Base-by-base conservation (phyloP, 164 flowering plant genomes). In the Umbilicus rupestris region DNA sequence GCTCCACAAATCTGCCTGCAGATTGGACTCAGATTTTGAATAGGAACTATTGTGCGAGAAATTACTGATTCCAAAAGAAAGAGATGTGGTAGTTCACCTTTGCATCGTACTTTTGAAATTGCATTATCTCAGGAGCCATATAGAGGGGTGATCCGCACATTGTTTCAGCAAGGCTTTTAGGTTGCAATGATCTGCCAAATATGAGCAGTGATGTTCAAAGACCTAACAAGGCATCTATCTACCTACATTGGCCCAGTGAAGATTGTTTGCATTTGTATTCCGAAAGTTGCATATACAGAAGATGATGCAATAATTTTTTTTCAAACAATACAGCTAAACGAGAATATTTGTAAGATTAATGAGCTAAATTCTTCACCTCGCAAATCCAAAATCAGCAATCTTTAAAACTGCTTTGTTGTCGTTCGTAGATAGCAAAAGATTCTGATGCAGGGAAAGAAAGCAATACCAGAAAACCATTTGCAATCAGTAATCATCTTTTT, bases 1-100 rank as follows among this genome's bases (percentile, higher is more conserved):
- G 80, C 99, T 95, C 99, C 99, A 95, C 70, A 95, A 94, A 86
- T 95, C 99, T 87, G 99, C 99, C 99, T 92, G 97, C 71, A 68
- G 74, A 71, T 72, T 74, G 44, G 67, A 65, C 63, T 68, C 63
- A 77, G 69, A 67, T 78, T 70, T 79, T 46, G 62, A 26, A 47
- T 20, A 70, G 62, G 22, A 28, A 63, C 31, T n/a, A 59, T 41
- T 28, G 47, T 31, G 22, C 11, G 26, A 44, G 24, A 0, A 33
- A 45, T 26, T 9, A 37, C 39, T 3, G 39, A 37, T 20, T 1
- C 68, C 9, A 20, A 44, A 63, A 44, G 52, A 19, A 64, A 64
- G 8, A 52, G 47, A 60, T 69, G 19, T 15, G 29, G 12, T 26
- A 55, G 12, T 19, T 80, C 78, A 95, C 99, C 97, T 95, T 95